These are phyloP conservation scores for Pestalotiopsis sp. DNA, from an alignment of 2,329 filamentous ascomycete genomes.

Conservation along the genomic window DNA sequence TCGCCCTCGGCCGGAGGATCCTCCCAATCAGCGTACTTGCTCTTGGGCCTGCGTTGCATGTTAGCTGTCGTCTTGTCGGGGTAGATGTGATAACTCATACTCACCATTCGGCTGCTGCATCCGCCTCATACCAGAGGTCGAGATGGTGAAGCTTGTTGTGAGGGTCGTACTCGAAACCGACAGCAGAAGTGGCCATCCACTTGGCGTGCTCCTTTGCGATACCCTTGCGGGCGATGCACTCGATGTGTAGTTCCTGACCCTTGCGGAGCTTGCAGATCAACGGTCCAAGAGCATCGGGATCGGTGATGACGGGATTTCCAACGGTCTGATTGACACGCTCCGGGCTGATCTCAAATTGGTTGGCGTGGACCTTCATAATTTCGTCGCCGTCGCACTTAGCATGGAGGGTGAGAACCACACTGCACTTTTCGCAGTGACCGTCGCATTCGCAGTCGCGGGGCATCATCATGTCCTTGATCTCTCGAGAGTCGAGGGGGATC, in stretches of 20 bases:
- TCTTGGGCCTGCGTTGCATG: conserved; percentile 68
- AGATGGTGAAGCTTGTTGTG: conserved; percentile 93
- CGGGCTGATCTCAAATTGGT: conserved; percentile 77
- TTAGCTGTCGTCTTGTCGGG: conserved; percentile 22
- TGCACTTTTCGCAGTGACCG: conserved; percentile 90
- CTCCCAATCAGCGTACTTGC: conserved; percentile 78
- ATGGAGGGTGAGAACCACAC: conserved; percentile 81
- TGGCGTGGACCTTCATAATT: conserved; percentile 91
- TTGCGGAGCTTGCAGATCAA: conserved; percentile 89
- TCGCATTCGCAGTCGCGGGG: conserved; percentile 96
- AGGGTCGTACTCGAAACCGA: conserved; percentile 97
- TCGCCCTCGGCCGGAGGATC: conserved; percentile 80
- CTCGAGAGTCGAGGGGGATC: conserved; percentile 83
- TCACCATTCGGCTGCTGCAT: conserved; percentile 83
- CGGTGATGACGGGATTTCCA: conserved; percentile 81
- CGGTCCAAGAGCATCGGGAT: conserved; percentile 78
- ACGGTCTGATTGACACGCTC: conserved; percentile 73
- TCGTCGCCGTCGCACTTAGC: conserved; percentile 84
- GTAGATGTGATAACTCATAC: conserved; percentile 26
- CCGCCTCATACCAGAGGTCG: conserved; percentile 93
- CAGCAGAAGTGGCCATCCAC: conserved; percentile 90
- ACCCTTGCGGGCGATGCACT: conserved; percentile 95
- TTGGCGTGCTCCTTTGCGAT: conserved; percentile 99
- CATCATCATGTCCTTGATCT: conserved; percentile 82
- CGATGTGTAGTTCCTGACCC: conserved; percentile 87